Evolutionary conservation across 1,139 yeast species (phyloP).

Genomic region (Saccharomyces hybrid): DNA sequence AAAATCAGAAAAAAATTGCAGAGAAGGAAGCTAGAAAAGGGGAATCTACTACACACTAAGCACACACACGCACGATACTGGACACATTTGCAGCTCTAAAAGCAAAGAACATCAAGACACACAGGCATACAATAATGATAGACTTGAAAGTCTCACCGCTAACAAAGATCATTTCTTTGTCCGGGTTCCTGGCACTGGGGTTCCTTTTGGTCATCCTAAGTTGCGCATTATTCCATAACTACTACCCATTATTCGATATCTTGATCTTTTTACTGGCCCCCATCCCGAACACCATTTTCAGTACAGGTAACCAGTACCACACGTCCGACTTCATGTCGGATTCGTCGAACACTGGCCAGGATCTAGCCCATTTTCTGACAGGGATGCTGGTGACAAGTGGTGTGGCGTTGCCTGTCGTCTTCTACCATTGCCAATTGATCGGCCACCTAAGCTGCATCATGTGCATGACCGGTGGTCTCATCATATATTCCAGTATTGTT

Average conservation of each 20-base stretch:
- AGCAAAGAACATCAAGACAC: not conserved
- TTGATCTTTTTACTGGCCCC: constrained; percentile 61
- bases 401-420: constrained; percentile 53
- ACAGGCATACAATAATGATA: constrained; percentile 9
- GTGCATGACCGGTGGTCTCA: constrained; percentile 64
- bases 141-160: constrained; percentile 40
- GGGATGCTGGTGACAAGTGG: constrained; percentile 66
- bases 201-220: constrained; percentile 62
- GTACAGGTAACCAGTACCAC: constrained; percentile 27
- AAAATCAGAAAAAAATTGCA: not conserved
- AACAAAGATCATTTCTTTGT: constrained; percentile 61
- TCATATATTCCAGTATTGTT: constrained; percentile 64
- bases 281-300: constrained; percentile 50
- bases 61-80: not conserved
- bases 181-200: constrained; percentile 66
- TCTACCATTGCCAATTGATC: constrained; percentile 54
- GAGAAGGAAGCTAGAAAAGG: not conserved
- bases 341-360: constrained; percentile 48
- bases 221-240: constrained; percentile 66
- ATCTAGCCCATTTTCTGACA: constrained; percentile 53
- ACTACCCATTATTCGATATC: constrained; percentile 61
- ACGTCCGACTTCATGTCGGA: constrained; percentile 56
- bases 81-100: not conserved
- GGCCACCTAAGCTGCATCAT: constrained; percentile 51
- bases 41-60: not conserved